Percentiles rank a stretch among this genome's conserved stretches.
Evolutionary conservation across 2,329 filamentous ascomycete species (phyloP).

Genomic region (Apiospora rasikravindrae): DNA sequence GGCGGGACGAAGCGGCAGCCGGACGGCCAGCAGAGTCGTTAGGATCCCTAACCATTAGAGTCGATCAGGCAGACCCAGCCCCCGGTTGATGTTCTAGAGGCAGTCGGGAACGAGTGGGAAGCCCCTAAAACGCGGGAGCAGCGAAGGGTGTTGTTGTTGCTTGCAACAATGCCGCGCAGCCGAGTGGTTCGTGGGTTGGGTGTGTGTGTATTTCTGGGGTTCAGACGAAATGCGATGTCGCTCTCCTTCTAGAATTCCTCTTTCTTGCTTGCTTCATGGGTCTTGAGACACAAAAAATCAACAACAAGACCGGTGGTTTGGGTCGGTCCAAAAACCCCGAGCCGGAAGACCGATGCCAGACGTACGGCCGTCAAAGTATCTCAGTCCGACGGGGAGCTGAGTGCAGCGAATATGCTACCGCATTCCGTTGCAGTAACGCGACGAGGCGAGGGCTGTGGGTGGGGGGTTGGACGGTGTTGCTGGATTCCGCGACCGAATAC

Average conservation of each 20-base stretch:
- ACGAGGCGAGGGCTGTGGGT: constrained; percentile 16
- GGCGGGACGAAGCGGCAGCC: constrained; percentile 41
- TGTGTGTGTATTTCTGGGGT: background rate
- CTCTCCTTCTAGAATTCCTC: constrained; percentile 3
- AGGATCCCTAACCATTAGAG: constrained; percentile 59
- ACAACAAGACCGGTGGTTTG: background rate
- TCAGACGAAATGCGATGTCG: background rate
- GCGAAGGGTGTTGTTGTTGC: background rate
- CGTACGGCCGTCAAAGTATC: constrained; percentile 18
- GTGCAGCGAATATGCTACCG: constrained; percentile 18
- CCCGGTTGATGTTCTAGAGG: constrained; percentile 18
- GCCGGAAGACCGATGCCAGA: constrained; percentile 11
- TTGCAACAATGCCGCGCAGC: constrained; percentile 3
- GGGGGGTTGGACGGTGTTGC: background rate
- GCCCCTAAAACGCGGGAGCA: constrained; percentile 15
- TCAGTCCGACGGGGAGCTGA: constrained; percentile 21
- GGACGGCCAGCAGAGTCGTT: constrained; percentile 64
- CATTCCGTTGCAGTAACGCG: constrained; percentile 20
- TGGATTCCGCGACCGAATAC: constrained; percentile 14
- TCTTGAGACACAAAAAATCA: background rate
- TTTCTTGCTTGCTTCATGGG: constrained; percentile 2
- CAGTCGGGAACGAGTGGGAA: constrained; percentile 20
- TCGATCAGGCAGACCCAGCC: constrained; percentile 25
- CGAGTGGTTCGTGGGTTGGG: background rate
- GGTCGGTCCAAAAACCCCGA: background rate